Percentiles rank a stretch among this genome's conserved stretches.
phyloP scores from a whole-genome alignment of 2,329 filamentous ascomycete species.

The Colletotrichum siamense region DNA sequence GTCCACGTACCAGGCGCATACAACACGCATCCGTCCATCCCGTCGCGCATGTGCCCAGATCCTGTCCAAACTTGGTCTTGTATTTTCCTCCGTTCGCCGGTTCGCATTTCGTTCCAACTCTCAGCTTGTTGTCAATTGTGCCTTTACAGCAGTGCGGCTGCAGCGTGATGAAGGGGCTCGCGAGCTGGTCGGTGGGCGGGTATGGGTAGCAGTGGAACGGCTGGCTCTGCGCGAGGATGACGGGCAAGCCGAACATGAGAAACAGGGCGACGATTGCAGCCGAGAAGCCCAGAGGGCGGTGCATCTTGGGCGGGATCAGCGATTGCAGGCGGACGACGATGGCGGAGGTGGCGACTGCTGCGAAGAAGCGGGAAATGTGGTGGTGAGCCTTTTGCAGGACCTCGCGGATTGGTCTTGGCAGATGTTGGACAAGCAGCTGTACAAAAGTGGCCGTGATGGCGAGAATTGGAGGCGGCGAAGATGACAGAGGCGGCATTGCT shows the following conservation, averaged over 20 bases:
- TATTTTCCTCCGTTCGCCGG: constrained; percentile 7
- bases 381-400: not conserved
- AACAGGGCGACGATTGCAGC: not conserved
- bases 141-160: constrained; percentile 19
- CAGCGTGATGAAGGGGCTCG: constrained; percentile 12
- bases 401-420: constrained; percentile 14
- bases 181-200: not conserved
- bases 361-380: not conserved
- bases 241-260: constrained; percentile 10
- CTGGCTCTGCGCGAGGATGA: constrained; percentile 13
- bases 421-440: constrained; percentile 12
- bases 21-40: constrained; percentile 20
- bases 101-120: constrained; percentile 7
- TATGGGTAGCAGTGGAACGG: constrained; percentile 22
- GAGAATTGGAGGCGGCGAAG: constrained; percentile 13
- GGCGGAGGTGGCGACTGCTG: not conserved
- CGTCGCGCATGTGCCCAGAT: constrained; percentile 16
- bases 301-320: constrained; percentile 13
- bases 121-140: constrained; percentile 9
- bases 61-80: constrained; percentile 22
- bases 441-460: constrained; percentile 17
- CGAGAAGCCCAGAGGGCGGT: constrained; percentile 10
- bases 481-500: not conserved
- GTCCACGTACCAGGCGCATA: constrained; percentile 16
- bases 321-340: constrained; percentile 6